phyloP scores from a whole-genome alignment of 306 rosid species.

The apple (Malus domestica) region ASM211411v1 NC_041795.1:27898001-27898500 shows the following conservation, averaged over 20 bases:
- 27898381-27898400: not conserved
- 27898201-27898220: conserved; percentile 87
- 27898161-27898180: conserved; percentile 6
- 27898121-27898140: not conserved
- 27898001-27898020: not conserved
- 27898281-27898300: conserved; percentile 90
- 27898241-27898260: conserved; percentile 68
- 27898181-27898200: conserved; percentile 79
- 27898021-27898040: not conserved
- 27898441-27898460: conserved; percentile 91
- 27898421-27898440: conserved; percentile 34
- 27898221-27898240: conserved; percentile 92
- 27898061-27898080: not conserved
- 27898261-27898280: conserved; percentile 87
- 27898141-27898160: not conserved
- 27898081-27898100: not conserved
- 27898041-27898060: not conserved
- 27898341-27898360: not conserved
- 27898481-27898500: conserved; percentile 92
- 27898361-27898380: not conserved
- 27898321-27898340: conserved; percentile 1
- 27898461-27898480: conserved; percentile 96
- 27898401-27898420: not conserved
- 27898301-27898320: conserved; percentile 47
- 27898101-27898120: not conserved